A percentile compares a stretch with the other conserved stretches of the same genome.
Evolutionary conservation across 345 rosid genomes (phyloP).

Genomic region (Hypericum perforatum): DNA sequence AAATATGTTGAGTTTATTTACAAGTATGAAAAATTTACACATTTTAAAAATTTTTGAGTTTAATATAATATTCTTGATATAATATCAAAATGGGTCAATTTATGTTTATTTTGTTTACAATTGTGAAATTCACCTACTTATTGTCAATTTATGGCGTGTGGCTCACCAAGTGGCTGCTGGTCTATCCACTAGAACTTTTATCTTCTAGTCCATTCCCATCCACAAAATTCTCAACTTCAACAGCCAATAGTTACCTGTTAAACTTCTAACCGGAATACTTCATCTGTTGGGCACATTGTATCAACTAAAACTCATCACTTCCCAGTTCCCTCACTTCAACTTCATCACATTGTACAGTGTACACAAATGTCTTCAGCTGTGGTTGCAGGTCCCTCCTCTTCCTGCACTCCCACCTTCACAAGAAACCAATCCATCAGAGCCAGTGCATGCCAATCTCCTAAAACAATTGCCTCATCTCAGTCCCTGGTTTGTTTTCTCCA

Average conservation of each 20-base stretch:
- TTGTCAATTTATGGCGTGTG: too few relatives aligned
- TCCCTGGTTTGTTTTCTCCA: conserved; percentile 15
- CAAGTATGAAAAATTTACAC: too few relatives aligned
- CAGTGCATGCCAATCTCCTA: conserved; percentile 12
- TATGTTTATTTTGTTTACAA: too few relatives aligned
- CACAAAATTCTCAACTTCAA: conserved; percentile 1
- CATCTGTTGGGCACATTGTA: not conserved
- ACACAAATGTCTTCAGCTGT: conserved; percentile 21
- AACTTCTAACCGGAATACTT: not conserved
- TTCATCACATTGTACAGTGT: too few relatives aligned
- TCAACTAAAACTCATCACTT: not conserved
- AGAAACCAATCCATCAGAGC: conserved; percentile 17
- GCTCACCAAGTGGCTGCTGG: too few relatives aligned
- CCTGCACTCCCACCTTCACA: conserved; percentile 24
- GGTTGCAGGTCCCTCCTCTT: conserved; percentile 32
- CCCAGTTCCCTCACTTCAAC: too few relatives aligned
- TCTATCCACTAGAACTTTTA: conserved; percentile 7
- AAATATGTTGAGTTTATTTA: too few relatives aligned
- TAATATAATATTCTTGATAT: too few relatives aligned
- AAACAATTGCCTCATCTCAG: conserved; percentile 12
- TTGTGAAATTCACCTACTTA: too few relatives aligned
- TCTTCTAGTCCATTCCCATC: conserved; percentile 9
- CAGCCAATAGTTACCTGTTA: not conserved
- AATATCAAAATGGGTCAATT: too few relatives aligned
- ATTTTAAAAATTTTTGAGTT: too few relatives aligned